Evolutionary conservation across 805 yeast genomes (phyloP).

Genomic region (Saccharomyces kudriavzevii): DNA sequence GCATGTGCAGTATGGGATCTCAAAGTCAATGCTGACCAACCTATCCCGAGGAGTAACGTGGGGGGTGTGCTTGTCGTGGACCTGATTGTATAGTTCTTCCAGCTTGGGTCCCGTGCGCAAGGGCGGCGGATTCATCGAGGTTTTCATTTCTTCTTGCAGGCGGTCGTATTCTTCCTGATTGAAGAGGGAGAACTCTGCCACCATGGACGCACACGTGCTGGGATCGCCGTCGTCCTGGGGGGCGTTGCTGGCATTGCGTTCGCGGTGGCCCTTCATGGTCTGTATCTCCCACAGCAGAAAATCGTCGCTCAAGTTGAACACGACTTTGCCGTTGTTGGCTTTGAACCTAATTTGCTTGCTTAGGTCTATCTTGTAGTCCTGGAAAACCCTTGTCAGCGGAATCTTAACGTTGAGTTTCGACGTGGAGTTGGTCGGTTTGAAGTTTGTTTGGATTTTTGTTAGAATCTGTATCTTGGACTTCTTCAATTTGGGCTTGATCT

Average conservation of each 20-base stretch:
- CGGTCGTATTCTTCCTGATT: conserved; percentile 21
- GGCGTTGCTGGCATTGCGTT: conserved; percentile 34
- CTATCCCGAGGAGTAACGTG: conserved; percentile 13
- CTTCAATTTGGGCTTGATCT: conserved; percentile 19
- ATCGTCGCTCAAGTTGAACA: conserved; percentile 61
- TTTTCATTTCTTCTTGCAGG: conserved; percentile 19
- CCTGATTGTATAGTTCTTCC: conserved; percentile 28
- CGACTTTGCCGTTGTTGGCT: conserved; percentile 62
- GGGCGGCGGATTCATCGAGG: conserved; percentile 34
- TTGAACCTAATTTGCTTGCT: conserved; percentile 55
- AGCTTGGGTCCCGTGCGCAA: conserved; percentile 28
- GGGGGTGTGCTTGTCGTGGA: conserved; percentile 14
- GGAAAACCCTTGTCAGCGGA: conserved; percentile 27
- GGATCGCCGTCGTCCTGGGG: neutral
- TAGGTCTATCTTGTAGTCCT: conserved; percentile 36
- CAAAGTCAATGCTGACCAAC: conserved; percentile 45
- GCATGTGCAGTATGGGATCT: conserved; percentile 55
- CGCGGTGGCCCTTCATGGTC: conserved; percentile 45
- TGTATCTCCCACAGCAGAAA: conserved; percentile 67
- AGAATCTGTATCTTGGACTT: conserved; percentile 21
- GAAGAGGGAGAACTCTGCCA: conserved; percentile 40
- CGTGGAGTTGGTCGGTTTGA: conserved; percentile 30
- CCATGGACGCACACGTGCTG: conserved; percentile 37
- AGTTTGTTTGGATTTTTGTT: conserved; percentile 25
- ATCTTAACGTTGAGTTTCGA: conserved; percentile 27